Evolutionary conservation across 2,329 filamentous ascomycete genomes (phyloP).

Genomic region (Didymella keratinophila): DNA sequence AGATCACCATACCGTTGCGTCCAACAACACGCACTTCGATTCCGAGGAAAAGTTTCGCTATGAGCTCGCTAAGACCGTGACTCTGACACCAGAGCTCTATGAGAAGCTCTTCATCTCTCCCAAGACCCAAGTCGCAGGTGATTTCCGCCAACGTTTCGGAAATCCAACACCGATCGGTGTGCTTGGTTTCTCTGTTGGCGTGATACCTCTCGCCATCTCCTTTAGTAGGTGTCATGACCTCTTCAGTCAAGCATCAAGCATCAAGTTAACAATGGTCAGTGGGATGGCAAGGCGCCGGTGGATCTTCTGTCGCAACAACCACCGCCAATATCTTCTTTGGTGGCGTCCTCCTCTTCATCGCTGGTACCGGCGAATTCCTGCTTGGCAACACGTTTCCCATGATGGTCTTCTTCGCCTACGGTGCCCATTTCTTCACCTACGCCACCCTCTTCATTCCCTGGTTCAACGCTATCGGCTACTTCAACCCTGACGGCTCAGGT

Average conservation of each 20-base stretch:
- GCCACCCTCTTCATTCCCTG: conserved; percentile 26
- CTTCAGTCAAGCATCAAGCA: not conserved
- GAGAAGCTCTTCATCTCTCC: conserved; percentile 25
- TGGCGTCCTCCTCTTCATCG: conserved; percentile 23
- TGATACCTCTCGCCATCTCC: conserved; percentile 22
- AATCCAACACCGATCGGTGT: conserved; percentile 29
- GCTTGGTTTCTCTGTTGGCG: conserved; percentile 24
- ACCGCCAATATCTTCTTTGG: conserved; percentile 27
- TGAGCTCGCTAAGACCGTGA: conserved; percentile 25
- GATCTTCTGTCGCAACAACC: conserved; percentile 22
- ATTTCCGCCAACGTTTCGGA: conserved; percentile 21
- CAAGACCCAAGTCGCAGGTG: conserved; percentile 19
- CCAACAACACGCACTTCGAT: conserved; percentile 22
- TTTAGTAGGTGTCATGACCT: conserved; percentile 17
- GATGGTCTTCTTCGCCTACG: conserved; percentile 30
- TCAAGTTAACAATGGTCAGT: conserved; percentile 13
- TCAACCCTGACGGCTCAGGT: conserved; percentile 28
- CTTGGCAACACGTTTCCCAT: conserved; percentile 28
- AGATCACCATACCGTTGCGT: conserved; percentile 16
- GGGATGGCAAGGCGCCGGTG: conserved; percentile 27
- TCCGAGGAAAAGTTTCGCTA: conserved; percentile 26
- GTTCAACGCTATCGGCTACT: conserved; percentile 26
- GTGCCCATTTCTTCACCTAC: conserved; percentile 25
- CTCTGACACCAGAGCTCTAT: conserved; percentile 28
- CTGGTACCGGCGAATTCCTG: conserved; percentile 26